Conservation (phyloP, 805 yeast genomes). For the Metschnikowia sp. region DNA sequence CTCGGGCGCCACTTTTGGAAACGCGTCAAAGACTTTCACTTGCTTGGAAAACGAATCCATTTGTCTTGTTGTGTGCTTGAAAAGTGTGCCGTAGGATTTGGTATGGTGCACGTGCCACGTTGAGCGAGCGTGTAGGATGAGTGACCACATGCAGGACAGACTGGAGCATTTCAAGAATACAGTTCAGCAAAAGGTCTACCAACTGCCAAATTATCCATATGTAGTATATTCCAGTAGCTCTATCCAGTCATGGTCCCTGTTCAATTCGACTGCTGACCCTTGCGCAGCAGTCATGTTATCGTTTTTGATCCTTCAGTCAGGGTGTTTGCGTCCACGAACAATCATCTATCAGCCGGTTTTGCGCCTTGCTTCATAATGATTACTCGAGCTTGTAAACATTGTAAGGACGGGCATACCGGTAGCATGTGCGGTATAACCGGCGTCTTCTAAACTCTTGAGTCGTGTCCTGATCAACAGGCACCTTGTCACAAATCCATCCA, state of each 20-base stretch:
- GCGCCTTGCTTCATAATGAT: not conserved
- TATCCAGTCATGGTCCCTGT: too few relatives aligned
- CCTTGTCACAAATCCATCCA: conserved; percentile 47
- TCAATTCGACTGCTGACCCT: too few relatives aligned
- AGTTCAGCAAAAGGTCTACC: too few relatives aligned
- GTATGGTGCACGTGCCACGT: not conserved
- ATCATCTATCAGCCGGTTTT: too few relatives aligned
- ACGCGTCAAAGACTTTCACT: conserved; percentile 47
- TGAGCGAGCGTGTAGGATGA: not conserved
- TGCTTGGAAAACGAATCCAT: conserved; percentile 36
- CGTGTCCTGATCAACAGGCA: conserved; percentile 36
- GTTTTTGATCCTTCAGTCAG: too few relatives aligned
- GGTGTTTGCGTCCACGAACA: too few relatives aligned
- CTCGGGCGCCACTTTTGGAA: conserved; percentile 43
- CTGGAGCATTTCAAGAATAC: too few relatives aligned
- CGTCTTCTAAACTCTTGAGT: conserved; percentile 55
- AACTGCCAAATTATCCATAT: too few relatives aligned
- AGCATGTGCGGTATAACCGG: conserved; percentile 51
- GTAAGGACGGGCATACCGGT: conserved; percentile 33
- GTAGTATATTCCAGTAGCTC: too few relatives aligned
- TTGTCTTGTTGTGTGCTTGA: not conserved
- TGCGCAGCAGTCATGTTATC: too few relatives aligned
- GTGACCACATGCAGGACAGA: too few relatives aligned
- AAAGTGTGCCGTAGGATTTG: not conserved
- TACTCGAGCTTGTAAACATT: conserved; percentile 5